Evolutionary conservation across 2,329 filamentous ascomycete species (phyloP), one percentile per base, ranked within the genome.

Genomic region (Dothiorella sarmentorum): DNA sequence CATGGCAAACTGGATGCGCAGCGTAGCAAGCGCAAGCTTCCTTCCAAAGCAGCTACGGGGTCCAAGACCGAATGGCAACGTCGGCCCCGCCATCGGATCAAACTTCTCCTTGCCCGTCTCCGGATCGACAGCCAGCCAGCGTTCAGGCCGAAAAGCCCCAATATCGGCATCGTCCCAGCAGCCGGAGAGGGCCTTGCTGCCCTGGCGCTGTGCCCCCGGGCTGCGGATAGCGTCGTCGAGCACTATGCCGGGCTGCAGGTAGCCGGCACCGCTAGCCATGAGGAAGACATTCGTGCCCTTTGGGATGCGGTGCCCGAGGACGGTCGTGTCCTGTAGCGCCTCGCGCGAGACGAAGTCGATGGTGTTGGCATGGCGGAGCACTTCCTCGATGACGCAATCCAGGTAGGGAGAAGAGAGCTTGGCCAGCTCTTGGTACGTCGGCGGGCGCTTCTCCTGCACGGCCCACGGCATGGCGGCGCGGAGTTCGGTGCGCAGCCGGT

Each of bases 381-480:
- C 68, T 56, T 80, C 77, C 55, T 78, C 76, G 5, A 75, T 65
- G 1, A 67, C 61, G 1, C 71, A 76, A 42, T 78, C 75, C 4
- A 45, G 24, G n/a, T 45, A 45, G 0, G 42, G 15, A 3, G 29
- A 22, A 13, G 2, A 7, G 7, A 56, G 1, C 67, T 63, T 3
- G 67, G 67, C 4, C 73, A 75, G 3, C 24, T 45, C 42, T 3
- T 17, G 13, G 15, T 27, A 29, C 6, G 42, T 11, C 3, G 42
- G 42, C 13, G 63, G 29, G 6, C 64, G 62, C 7, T 17, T 3
- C 38, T 63, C 55, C 2, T 59, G 56, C n/a, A 33, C 24, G 4
- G 69, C 67, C 7, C 52, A 57, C 0, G 62, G 49, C 44, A 74
- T 72, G 2, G 65, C 64, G 6, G 58, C 52, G 6, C 62, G 67